These are phyloP conservation scores for Houttuynia cordata DNA, from an alignment of 164 flowering plant genomes.

Conservation along the genomic window DNA sequence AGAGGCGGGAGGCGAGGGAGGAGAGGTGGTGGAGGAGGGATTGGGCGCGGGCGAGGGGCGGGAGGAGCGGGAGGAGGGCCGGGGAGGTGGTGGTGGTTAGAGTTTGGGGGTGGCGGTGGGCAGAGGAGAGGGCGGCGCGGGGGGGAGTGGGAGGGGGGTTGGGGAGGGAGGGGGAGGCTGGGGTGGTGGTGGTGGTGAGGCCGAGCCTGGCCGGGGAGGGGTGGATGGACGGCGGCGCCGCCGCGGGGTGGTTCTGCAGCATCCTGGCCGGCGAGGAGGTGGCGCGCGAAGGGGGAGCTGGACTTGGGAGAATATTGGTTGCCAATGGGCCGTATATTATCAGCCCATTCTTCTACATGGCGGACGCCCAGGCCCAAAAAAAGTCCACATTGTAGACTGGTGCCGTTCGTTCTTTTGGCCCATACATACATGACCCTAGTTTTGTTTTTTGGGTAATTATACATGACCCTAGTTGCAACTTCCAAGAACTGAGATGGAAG, in stretches of 20 bases:
- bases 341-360: too few species aligned
- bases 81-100: slow-evolving; percentile 33
- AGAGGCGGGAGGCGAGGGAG: slow-evolving; percentile 62
- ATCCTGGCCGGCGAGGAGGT: slow-evolving; percentile 15
- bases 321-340: neutral
- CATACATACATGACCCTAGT: too few species aligned
- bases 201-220: slow-evolving; percentile 85
- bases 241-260: slow-evolving; percentile 42
- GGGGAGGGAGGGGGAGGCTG: slow-evolving; percentile 56
- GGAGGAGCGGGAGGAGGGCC: slow-evolving; percentile 73
- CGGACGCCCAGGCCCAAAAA: too few species aligned
- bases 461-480: too few species aligned
- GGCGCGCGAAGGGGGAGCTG: neutral
- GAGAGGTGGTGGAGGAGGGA: slow-evolving; percentile 77
- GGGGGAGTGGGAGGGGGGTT: slow-evolving; percentile 27
- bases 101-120: slow-evolving; percentile 18
- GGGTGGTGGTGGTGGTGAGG: slow-evolving; percentile 66
- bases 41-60: slow-evolving; percentile 88
- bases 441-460: too few species aligned
- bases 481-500: too few species aligned
- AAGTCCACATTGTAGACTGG: too few species aligned
- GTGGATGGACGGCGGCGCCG: slow-evolving; percentile 32
- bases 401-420: too few species aligned
- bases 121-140: slow-evolving; percentile 31
- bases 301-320: neutral